These are phyloP conservation scores for Chlamydomonas applanata DNA, from an alignment of 139 green algal species.

Conservation along the genomic window DNA sequence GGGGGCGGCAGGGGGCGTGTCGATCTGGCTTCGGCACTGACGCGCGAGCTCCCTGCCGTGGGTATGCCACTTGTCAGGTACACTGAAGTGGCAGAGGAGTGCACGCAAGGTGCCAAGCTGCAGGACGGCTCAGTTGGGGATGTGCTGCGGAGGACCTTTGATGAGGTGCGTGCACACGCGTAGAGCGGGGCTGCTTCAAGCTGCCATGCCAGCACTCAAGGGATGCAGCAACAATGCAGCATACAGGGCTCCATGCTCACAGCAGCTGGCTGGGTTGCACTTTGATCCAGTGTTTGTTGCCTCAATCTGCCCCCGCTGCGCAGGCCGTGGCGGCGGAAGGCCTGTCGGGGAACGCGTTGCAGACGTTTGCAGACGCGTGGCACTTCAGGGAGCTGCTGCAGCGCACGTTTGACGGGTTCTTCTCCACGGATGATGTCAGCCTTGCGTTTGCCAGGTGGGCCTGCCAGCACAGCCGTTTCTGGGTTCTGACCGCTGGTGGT, in stretches of 20 bases:
- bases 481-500: too few relatives aligned
- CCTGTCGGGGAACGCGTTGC: not conserved
- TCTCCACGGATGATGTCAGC: conserved; percentile 31
- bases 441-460: conserved; percentile 5
- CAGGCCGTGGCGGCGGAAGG: not conserved
- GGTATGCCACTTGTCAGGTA: not conserved
- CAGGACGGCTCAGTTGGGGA: not conserved
- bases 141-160: conserved; percentile 10
- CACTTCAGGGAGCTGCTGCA: conserved; percentile 39
- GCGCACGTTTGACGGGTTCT: conserved; percentile 42
- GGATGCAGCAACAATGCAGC: too few relatives aligned
- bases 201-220: too few relatives aligned
- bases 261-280: too few relatives aligned
- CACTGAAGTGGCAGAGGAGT: conserved; percentile 5
- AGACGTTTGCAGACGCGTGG: conserved; percentile 17
- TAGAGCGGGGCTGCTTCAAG: too few relatives aligned
- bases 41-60: not conserved
- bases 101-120: not conserved
- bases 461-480: too few relatives aligned
- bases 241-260: too few relatives aligned
- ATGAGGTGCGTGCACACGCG: conserved; percentile 1
- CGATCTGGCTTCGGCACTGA: too few relatives aligned
- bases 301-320: not conserved
- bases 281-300: too few relatives aligned
- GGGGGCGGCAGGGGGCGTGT: too few relatives aligned